Evolutionary conservation across 1,139 yeast genomes (phyloP).

Genomic region (Hyphopichia khmerensis): DNA sequence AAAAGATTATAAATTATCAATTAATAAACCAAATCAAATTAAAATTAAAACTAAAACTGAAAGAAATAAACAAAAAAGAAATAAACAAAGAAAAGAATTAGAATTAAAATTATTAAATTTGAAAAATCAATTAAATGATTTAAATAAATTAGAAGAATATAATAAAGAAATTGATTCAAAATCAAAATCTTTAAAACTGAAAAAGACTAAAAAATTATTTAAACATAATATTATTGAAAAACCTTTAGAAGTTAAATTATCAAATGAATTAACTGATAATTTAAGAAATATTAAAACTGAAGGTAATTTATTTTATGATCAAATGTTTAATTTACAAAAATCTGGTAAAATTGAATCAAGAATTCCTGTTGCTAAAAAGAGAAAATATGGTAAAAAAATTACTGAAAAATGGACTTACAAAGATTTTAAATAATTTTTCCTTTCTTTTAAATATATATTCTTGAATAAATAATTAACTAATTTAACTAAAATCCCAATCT

Average conservation of each 20-base stretch:
- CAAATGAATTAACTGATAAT: slow-evolving; percentile 86
- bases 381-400: slow-evolving; percentile 67
- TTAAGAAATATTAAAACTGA: slow-evolving; percentile 85
- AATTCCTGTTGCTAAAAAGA: slow-evolving; percentile 64
- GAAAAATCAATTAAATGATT: slow-evolving; percentile 55
- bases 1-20: slow-evolving; percentile 48
- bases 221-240: slow-evolving; percentile 61
- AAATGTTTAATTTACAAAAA: slow-evolving; percentile 77
- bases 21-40: slow-evolving; percentile 66
- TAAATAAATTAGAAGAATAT: slow-evolving; percentile 56
- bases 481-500: slow-evolving; percentile 45
- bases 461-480: background rate
- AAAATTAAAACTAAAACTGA: slow-evolving; percentile 77
- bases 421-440: slow-evolving; percentile 60
- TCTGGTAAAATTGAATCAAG: slow-evolving; percentile 86
- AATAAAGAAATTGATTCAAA: slow-evolving; percentile 36
- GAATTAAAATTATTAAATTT: slow-evolving; percentile 58
- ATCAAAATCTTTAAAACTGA: slow-evolving; percentile 17
- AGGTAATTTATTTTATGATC: slow-evolving; percentile 82
- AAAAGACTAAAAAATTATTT: slow-evolving; percentile 35
- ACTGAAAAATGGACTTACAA: slow-evolving; percentile 93
- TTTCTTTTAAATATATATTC: background rate
- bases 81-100: slow-evolving; percentile 57
- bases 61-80: slow-evolving; percentile 70
- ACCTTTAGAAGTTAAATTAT: slow-evolving; percentile 80